phyloP scores from a whole-genome alignment of 176 grass and related monocot genomes.

The Avena sativa region DNA sequence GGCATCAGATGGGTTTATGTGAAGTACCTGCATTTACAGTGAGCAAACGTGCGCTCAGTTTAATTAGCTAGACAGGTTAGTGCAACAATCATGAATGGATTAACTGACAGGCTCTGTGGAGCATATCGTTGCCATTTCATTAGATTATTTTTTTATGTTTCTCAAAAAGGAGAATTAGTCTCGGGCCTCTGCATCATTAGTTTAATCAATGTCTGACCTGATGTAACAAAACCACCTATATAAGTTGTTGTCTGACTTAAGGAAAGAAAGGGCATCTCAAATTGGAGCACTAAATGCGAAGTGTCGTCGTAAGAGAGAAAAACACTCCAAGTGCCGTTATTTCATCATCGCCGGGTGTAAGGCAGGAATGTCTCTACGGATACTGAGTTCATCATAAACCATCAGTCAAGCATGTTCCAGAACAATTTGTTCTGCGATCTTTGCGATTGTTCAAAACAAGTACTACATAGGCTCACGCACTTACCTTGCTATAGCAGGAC shows the following conservation, averaged over 20 bases:
- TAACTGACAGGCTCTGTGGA: neutral
- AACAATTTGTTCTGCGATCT: neutral
- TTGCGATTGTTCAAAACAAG: neutral
- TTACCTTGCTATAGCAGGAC: neutral
- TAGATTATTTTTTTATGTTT: neutral
- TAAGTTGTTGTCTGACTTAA: neutral
- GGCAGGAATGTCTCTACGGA: neutral
- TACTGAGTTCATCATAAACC: neutral
- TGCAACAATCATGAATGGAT: neutral
- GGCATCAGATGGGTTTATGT: neutral
- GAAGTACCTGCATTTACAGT: conserved; percentile 1
- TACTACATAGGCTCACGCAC: neutral
- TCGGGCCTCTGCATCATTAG: neutral
- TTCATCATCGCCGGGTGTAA: neutral
- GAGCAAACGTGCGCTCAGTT: neutral
- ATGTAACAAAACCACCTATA: neutral
- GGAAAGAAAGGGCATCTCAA: neutral
- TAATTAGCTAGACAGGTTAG: neutral
- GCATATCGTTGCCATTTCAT: neutral
- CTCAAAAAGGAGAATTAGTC: neutral
- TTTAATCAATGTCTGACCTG: neutral
- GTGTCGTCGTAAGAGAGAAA: neutral
- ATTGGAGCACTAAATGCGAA: neutral
- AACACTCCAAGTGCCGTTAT: neutral
- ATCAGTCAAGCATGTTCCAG: neutral